Conservation (phyloP, 1,139 yeast genomes). For the Scheffersomyces lignicola region DNA sequence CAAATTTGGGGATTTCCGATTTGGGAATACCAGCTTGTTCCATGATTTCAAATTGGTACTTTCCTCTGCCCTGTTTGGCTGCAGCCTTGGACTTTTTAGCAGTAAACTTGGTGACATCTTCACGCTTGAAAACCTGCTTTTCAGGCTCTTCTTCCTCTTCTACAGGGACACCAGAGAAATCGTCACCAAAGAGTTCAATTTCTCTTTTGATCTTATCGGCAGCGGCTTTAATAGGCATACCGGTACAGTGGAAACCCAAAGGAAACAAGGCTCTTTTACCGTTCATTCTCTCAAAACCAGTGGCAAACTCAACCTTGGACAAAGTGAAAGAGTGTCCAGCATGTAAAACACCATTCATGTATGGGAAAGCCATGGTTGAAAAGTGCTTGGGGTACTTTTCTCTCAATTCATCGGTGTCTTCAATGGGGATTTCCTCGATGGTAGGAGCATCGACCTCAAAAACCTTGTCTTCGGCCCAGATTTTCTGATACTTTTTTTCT, state of each 20-base stretch:
- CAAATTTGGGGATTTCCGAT: conserved; percentile 81
- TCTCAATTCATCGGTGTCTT: conserved; percentile 70
- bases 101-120: conserved; percentile 84
- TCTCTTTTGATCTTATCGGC: conserved; percentile 96
- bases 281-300: conserved; percentile 92
- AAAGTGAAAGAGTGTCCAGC: conserved; percentile 97
- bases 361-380: conserved; percentile 97
- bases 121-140: conserved; percentile 45
- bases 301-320: conserved; percentile 90
- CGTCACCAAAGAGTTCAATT: conserved; percentile 84
- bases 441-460: conserved; percentile 91
- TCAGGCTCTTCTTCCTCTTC: conserved; percentile 47
- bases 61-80: conserved; percentile 91
- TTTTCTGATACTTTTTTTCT: conserved; percentile 84
- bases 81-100: conserved; percentile 92
- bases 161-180: conserved; percentile 68
- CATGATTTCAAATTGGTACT: conserved; percentile 96
- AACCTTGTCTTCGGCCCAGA: conserved; percentile 82
- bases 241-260: conserved; percentile 98
- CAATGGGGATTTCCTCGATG: conserved; percentile 59
- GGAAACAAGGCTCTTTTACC: conserved; percentile 95
- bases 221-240: conserved; percentile 97
- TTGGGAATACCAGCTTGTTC: conserved; percentile 83
- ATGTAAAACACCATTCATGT: conserved; percentile 98
- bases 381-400: conserved; percentile 82